Base-by-base conservation (phyloP, 768 basidiomycete species). In the Leccinum aurantiacum region DNA sequence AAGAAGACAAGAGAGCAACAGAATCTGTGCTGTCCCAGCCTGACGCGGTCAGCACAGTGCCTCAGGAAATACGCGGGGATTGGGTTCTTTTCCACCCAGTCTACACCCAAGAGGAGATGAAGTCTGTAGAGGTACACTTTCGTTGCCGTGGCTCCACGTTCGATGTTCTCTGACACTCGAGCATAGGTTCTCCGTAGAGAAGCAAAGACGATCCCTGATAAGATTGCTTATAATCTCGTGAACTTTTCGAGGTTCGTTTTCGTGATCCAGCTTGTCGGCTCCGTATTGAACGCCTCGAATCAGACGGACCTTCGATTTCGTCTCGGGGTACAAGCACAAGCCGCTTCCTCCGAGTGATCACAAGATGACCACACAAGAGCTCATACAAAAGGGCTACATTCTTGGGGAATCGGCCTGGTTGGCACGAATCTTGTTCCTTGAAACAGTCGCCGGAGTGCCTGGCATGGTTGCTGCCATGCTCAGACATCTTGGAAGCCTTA, bases 61-160 rank as follows among this genome's bases (percentile, higher is more conserved):
- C 85, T 3, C 76, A 79, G 3, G 80, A 79, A 69, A 72, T 85
- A 53, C 80, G 78, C 44, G 91, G 91, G 2, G 90, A 91, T 66
- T 97, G 94, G 93, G 93, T 96, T 11, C 76, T 97, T 2, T 93
- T 94, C 70, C 93, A 96, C 69, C 95, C 95, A 0, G 94, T 96
- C 2, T 98, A 98, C 71, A 84, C 90, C 6, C 72, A 77, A 17
- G 84, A 84, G 38, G 92, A 93, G 68, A 70, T 93, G 53, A 85
- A 77, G 63, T 82, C 90, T 14, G 91, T 92, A 15, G 78, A 90
- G 74, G 91, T 89, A 67, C 53, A 44, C 57, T 37, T 27, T 58
- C 56, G 22, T 19, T 22, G 55, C 54, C 53, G 33, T 52, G 14
- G 27, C 48, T 27, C 59, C 41, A 7, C n/a, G 25, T 47, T 31